phyloP scores from a whole-genome alignment of 1,139 yeast genomes.

The Zygotorulaspora mrakii region DNA sequence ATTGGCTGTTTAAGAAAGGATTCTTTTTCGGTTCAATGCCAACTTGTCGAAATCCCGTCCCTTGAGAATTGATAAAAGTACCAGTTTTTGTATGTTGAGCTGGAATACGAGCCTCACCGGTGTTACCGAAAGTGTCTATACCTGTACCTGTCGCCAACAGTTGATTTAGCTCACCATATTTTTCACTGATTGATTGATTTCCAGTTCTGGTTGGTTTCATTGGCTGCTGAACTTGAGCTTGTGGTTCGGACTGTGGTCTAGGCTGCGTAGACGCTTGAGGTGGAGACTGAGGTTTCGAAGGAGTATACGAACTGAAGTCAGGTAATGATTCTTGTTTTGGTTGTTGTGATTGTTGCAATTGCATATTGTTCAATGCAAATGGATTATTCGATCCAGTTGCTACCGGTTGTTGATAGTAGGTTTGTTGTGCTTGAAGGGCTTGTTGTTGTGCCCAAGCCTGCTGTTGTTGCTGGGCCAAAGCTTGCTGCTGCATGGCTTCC shows the following conservation, averaged over 20 bases:
- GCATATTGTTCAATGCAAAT: slow-evolving; percentile 54
- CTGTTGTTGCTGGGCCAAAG: slow-evolving; percentile 25
- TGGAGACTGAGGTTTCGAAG: slow-evolving; percentile 16
- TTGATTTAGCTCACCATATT: slow-evolving; percentile 69
- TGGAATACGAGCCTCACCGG: slow-evolving; percentile 84
- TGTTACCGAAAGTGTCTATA: slow-evolving; percentile 91
- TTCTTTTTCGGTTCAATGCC: slow-evolving; percentile 45
- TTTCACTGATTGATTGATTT: slow-evolving; percentile 46
- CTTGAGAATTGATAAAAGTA: slow-evolving; percentile 78
- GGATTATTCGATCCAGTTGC: slow-evolving; percentile 89
- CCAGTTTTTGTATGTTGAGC: slow-evolving; percentile 87
- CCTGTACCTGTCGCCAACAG: slow-evolving; percentile 87
- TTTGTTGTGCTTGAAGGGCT: slow-evolving; percentile 40
- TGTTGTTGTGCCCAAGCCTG: slow-evolving; percentile 25
- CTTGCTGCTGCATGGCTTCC: slow-evolving; percentile 31
- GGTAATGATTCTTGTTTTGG: slow-evolving; percentile 24
- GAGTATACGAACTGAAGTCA: slow-evolving; percentile 5
- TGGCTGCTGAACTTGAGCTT: slow-evolving; percentile 33
- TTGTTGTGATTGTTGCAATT: slow-evolving; percentile 13
- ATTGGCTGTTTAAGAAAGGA: slow-evolving; percentile 74
- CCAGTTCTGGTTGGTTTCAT: slow-evolving; percentile 45
- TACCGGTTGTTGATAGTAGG: slow-evolving; percentile 51
- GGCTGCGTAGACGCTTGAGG: slow-evolving; percentile 22
- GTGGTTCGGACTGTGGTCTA: slow-evolving; percentile 10
- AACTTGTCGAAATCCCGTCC: slow-evolving; percentile 70